Percentiles rank a stretch among this genome's conserved stretches.
These are phyloP conservation scores for Cerioporus squamosus DNA, from an alignment of 1,284 basidiomycete species.

Conservation along the genomic window DNA sequence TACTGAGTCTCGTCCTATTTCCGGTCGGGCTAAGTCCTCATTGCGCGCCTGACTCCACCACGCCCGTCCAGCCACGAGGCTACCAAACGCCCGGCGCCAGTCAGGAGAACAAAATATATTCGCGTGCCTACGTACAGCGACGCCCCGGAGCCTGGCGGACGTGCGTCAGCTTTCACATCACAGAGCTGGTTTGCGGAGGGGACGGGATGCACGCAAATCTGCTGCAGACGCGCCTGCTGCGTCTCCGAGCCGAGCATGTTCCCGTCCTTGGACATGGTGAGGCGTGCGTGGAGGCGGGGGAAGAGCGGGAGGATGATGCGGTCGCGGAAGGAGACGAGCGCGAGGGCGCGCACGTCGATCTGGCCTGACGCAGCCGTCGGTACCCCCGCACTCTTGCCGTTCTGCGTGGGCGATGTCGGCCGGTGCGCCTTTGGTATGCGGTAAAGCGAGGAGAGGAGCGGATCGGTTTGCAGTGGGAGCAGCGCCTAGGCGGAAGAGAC, in stretches of 20 bases:
- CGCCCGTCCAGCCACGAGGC: no score
- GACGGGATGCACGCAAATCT: conserved; percentile 57
- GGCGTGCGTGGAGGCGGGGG: conserved; percentile 54
- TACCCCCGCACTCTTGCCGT: conserved; percentile 44
- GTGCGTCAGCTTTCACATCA: no score
- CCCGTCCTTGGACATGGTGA: conserved; percentile 57
- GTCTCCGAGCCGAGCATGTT: conserved; percentile 48
- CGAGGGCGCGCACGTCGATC: conserved; percentile 83
- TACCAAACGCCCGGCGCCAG: no score
- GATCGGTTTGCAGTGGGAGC: conserved; percentile 77
- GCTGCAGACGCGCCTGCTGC: conserved; percentile 70
- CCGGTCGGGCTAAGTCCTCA: no score
- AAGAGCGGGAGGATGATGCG: conserved; percentile 72
- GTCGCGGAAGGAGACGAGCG: conserved; percentile 83
- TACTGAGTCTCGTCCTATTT: no score
- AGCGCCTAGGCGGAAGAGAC: conserved; percentile 53
- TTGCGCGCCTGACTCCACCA: no score
- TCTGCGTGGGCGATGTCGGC: conserved; percentile 54
- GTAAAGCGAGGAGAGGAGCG: conserved; percentile 66
- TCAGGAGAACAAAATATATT: no score
- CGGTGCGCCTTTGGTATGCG: conserved; percentile 65
- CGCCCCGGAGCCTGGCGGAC: no score
- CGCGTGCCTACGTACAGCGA: no score
- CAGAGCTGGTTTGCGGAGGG: no score
- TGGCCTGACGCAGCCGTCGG: conserved; percentile 35